These are phyloP conservation scores for Floccularia luteovirens DNA, from an alignment of 768 basidiomycete species.

Conservation along the genomic window DNA sequence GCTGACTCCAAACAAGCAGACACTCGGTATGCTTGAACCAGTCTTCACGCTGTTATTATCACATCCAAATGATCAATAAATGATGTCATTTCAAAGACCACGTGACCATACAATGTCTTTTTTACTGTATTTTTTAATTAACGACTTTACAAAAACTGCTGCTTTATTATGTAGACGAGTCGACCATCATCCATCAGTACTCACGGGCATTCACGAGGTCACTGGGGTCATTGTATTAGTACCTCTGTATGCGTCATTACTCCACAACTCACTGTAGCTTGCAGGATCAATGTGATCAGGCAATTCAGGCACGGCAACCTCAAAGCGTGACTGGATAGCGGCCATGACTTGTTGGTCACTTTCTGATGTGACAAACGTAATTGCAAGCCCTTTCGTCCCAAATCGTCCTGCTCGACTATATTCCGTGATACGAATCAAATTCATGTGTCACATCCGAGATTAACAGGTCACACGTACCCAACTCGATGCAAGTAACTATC, in stretches of 20 bases:
- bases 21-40: not conserved
- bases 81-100: too few species aligned
- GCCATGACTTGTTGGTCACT: constrained; percentile 92
- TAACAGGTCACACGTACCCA: constrained; percentile 45
- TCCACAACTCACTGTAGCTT: constrained; percentile 84
- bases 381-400: constrained; percentile 97
- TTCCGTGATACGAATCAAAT: not conserved
- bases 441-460: not conserved
- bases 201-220: constrained; percentile 34
- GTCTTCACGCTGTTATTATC: too few species aligned
- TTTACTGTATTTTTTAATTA: too few species aligned
- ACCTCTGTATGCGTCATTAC: not conserved
- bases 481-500: constrained; percentile 99
- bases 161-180: too few species aligned
- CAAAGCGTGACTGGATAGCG: constrained; percentile 92
- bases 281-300: constrained; percentile 92
- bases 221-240: constrained; percentile 24
- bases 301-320: constrained; percentile 92
- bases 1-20: not conserved
- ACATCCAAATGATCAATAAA: too few species aligned
- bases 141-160: too few species aligned
- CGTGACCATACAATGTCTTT: too few species aligned
- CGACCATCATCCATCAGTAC: constrained; percentile 5
- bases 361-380: constrained; percentile 93
- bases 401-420: constrained; percentile 94